Conservation (phyloP, 768 basidiomycete genomes). For the Crepidotus variabilis region DNA sequence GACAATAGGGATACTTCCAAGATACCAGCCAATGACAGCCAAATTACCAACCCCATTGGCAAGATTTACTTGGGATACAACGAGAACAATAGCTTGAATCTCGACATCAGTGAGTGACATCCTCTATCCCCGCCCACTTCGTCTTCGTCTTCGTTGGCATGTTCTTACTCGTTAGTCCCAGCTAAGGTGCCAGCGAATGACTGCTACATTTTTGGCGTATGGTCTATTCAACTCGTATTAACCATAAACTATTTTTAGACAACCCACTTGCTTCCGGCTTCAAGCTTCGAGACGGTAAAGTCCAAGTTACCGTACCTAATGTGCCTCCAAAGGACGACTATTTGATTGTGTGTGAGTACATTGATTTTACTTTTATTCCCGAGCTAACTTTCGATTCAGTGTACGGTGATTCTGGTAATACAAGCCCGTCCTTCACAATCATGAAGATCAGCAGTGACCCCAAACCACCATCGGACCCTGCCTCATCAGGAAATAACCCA, state of each 20-base stretch:
- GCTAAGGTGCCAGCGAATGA: not conserved
- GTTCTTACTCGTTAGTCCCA: not conserved
- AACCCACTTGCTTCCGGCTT: constrained; percentile 56
- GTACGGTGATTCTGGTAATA: constrained; percentile 66
- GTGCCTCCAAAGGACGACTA: constrained; percentile 45
- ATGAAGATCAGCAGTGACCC: constrained; percentile 34
- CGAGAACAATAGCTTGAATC: constrained; percentile 44
- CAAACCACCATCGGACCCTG: constrained; percentile 13
- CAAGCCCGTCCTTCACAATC: constrained; percentile 59
- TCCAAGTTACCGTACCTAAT: constrained; percentile 48
- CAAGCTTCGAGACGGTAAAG: constrained; percentile 45
- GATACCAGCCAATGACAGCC: constrained; percentile 35
- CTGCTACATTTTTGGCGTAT: too few relatives aligned
- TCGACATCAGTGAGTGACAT: constrained; percentile 43
- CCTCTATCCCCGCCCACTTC: not conserved
- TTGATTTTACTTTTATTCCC: constrained; percentile 1
- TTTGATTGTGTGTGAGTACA: constrained; percentile 58
- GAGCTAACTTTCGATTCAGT: constrained; percentile 32
- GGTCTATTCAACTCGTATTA: too few relatives aligned
- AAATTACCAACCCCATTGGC: constrained; percentile 46
- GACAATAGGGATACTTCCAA: constrained; percentile 45
- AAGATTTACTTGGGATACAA: constrained; percentile 49
- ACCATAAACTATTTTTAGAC: constrained; percentile 29
- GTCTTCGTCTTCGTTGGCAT: not conserved
- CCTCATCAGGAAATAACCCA: constrained; percentile 14